Base-by-base conservation (phyloP, 345 rosid genomes). In the Hevea brasiliensis region DNA sequence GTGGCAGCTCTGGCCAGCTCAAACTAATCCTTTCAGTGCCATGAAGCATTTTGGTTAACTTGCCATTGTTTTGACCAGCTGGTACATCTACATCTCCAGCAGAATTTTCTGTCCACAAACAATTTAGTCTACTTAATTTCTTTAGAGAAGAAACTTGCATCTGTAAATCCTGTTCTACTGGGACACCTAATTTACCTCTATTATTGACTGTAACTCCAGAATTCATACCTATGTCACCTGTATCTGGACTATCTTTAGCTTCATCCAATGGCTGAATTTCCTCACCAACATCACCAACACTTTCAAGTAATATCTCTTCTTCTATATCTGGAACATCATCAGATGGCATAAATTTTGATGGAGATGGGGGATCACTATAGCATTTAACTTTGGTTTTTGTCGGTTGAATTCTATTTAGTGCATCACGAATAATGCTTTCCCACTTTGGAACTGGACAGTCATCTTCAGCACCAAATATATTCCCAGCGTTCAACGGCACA, bases 321-420 rank as follows among this genome's bases (percentile, higher is more conserved):
- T 85, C 92, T 63, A 90, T 69, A 71, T 74, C 83, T 32, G 85
- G 89, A 61, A 88, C 70, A 58, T 92, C 93, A n/a, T 88, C 94
- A 59, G 80, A 81, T 71, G 90, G 91, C 81, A 77, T 81, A 68
- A 92, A 85, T 78, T 86, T 94, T 48, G 97, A 89, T 11, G 98
- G 98, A 71, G 98, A 92, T 53, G 94, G 88, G n/a, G 97, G 98
- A 81, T 94, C 98, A 86, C 98, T 94, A 62, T 89, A 85, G 81
- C 90, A 85, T 73, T 94, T 92, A 64, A 90, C 80, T 64, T 67
- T 87, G 6, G 80, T 42, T 44, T 58, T 68, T 54, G 81, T 73
- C 47, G 87, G 91, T 68, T 76, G 83, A 71, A 88, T 79, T 83
- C 90, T 81, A 73, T 86, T 84, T 51, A 94, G 83, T 54, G 94